Conservation (phyloP, 768 basidiomycete genomes). For the Amanita polypyramis region DNA sequence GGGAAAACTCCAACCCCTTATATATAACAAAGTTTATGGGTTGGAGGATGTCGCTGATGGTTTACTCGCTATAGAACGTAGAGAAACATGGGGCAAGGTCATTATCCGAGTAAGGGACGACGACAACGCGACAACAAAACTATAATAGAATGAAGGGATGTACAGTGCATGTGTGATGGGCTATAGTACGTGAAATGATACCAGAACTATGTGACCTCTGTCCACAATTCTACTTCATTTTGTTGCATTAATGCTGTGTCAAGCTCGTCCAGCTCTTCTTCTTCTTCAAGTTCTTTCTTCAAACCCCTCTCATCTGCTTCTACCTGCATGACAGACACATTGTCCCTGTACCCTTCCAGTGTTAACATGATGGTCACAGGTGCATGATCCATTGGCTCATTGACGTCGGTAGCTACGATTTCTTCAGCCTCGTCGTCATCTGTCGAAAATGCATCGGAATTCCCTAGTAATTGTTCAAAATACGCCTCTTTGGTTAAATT, state of each 20-base stretch:
- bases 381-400: background rate
- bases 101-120: slow-evolving; percentile 58
- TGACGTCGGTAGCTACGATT: slow-evolving; percentile 3
- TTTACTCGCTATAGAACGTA: slow-evolving; percentile 60
- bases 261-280: slow-evolving; percentile 26
- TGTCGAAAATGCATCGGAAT: slow-evolving; percentile 5
- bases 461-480: slow-evolving; percentile 25
- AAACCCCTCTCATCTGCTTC: slow-evolving; percentile 17
- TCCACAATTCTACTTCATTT: slow-evolving; percentile 36
- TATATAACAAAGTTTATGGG: slow-evolving; percentile 60
- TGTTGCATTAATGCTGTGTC: slow-evolving; percentile 22
- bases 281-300: slow-evolving; percentile 30
- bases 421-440: slow-evolving; percentile 13
- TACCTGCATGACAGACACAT: slow-evolving; percentile 12
- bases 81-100: slow-evolving; percentile 92
- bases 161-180: background rate
- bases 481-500: slow-evolving; percentile 27
- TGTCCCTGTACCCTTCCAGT: background rate
- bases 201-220: slow-evolving; percentile 6
- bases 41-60: slow-evolving; percentile 61
- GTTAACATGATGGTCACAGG: background rate
- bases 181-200: background rate
- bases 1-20: slow-evolving; percentile 54
- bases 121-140: slow-evolving; percentile 26
- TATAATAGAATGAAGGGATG: slow-evolving; percentile 17